Evolutionary conservation across 164 flowering plant genomes (phyloP).

Genomic region (Annona cherimola): DNA sequence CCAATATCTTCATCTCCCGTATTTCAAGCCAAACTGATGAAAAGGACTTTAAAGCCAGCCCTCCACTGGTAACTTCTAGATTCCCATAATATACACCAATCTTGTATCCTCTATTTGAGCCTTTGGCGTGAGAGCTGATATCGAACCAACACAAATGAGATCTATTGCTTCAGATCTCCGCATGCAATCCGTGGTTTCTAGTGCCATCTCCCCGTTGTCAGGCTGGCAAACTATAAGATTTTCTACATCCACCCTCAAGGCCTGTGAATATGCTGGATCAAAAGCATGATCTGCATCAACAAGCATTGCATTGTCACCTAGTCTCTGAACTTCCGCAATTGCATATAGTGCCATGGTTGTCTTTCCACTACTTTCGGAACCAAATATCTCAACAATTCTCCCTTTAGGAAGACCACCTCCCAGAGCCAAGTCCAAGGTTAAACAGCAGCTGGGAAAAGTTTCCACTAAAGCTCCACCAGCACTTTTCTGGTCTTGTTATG

Average conservation of each 20-base stretch:
- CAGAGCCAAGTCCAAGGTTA: constrained; percentile 86
- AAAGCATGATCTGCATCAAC: constrained; percentile 99
- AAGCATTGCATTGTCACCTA: constrained; percentile 99
- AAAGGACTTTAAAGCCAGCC: constrained; percentile 94
- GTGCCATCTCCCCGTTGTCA: constrained; percentile 97
- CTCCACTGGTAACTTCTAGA: constrained; percentile 99
- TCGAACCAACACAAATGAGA: constrained; percentile 95
- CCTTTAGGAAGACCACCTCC: constrained; percentile 99
- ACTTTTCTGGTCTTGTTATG: constrained; percentile 95
- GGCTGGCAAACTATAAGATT: constrained; percentile 97
- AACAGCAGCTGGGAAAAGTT: constrained; percentile 97
- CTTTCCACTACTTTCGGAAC: constrained; percentile 99
- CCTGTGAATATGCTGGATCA: constrained; percentile 95
- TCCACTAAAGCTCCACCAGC: constrained; percentile 99
- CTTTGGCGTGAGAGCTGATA: constrained; percentile 95
- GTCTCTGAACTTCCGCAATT: constrained; percentile 96
- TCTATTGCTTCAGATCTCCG: constrained; percentile 98
- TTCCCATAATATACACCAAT: constrained; percentile 97
- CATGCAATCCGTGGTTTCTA: constrained; percentile 98
- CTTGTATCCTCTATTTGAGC: constrained; percentile 95
- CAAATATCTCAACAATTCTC: constrained; percentile 95
- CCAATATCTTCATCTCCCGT: constrained; percentile 99
- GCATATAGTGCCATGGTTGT: constrained; percentile 97
- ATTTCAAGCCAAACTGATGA: constrained; percentile 96
- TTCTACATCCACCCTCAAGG: constrained; percentile 92